Conservation (phyloP, 345 rosid species). For the Balakata baccata region DNA sequence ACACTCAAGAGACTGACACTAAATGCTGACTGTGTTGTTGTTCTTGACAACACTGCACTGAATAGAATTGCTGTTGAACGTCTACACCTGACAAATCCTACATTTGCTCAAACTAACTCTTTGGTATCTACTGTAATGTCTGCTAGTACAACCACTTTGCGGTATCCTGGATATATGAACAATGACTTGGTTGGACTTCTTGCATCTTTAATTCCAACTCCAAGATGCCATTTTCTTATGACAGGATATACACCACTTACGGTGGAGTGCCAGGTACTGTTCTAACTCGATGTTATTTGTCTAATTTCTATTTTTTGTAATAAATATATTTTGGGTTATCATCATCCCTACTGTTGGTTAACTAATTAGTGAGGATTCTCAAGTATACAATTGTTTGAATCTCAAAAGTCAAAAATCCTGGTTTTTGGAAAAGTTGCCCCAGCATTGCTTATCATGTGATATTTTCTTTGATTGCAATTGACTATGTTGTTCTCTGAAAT, state of each 20-base stretch:
- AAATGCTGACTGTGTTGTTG: constrained; percentile 97
- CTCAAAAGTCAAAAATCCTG: background rate
- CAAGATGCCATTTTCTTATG: constrained; percentile 99
- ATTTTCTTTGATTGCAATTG: background rate
- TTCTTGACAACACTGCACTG: constrained; percentile 93
- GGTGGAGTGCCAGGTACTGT: constrained; percentile 83
- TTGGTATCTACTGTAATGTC: constrained; percentile 97
- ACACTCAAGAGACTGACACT: constrained; percentile 90
- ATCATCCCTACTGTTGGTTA: background rate
- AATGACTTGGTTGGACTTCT: constrained; percentile 98
- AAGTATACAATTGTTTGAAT: constrained; percentile 3
- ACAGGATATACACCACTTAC: constrained; percentile 96
- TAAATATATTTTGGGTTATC: background rate
- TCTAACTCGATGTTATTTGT: constrained; percentile 11
- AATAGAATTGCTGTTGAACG: constrained; percentile 96
- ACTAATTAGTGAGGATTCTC: background rate
- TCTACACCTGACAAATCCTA: constrained; percentile 77
- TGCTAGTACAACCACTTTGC: constrained; percentile 93
- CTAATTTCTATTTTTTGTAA: background rate
- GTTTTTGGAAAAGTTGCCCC: background rate
- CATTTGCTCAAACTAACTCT: constrained; percentile 91
- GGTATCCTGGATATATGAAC: constrained; percentile 98
- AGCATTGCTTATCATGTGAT: constrained; percentile 6
- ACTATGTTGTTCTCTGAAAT: constrained; percentile 20
- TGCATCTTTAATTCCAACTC: constrained; percentile 94